Evolutionary conservation across 2,329 filamentous ascomycete species (phyloP), one percentile per base, ranked within the genome.

Genomic region (Alternaria sp.): DNA sequence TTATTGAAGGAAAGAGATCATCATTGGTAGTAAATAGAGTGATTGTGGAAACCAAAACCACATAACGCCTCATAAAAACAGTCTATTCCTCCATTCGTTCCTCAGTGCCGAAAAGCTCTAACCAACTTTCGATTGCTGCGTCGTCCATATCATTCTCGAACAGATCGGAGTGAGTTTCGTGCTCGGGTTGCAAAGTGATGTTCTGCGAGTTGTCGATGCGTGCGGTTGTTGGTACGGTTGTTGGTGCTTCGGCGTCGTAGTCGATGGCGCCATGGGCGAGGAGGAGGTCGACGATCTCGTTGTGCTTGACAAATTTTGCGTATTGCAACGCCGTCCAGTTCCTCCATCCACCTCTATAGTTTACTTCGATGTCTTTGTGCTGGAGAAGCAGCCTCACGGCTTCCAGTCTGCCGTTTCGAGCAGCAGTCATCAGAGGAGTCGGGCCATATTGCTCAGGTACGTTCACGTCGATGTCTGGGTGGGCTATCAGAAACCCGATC

Each of bases 401-500:
- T 19, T 56, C 28, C 6, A 47, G 2, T 6, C 49, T 36, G 8
- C 28, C 15, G 4, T 8, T 1, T 1, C 1, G 1, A 2, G 12
- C 50, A 11, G 56, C 30, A 1, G 3, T 0, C 6, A 11, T 7
- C 4, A 62, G n/a, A 6, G 44, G 43, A n/a, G 2, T 54, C 2
- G 0, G 0, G 1, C 4, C 2, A 2, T 2, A 11, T 1, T 0
- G 0, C 7, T 19, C 5, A 1, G 0, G 2, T 2, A 1, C 3
- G 9, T 62, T 51, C 8, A 62, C 44, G 5, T 59, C 12, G 21
- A 62, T 40, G 1, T 56, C 13, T 3, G 12, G 12, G 11, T 40
- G 4, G 2, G 15, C 26, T 17, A 62, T 5, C 10, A 62, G 30
- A 12, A 25, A 4, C 23, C 2, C 11, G 21, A 59, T 28, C 2